Conservation (phyloP, 305 asterid species). For the Solanum hybrid region DNA sequence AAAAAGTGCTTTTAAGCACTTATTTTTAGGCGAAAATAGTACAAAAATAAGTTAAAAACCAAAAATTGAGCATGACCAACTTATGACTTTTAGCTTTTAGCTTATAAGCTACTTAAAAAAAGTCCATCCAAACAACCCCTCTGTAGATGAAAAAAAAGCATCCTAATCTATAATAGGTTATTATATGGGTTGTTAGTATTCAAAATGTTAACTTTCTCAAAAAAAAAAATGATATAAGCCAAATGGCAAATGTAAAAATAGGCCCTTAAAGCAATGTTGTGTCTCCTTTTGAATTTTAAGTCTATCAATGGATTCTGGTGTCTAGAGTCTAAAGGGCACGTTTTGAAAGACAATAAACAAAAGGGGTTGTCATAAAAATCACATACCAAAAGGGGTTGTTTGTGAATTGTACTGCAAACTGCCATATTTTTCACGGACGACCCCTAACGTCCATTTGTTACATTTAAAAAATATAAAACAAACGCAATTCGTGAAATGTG, state of each 20-base stretch:
- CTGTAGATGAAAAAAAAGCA: background rate
- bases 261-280: background rate
- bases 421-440: background rate
- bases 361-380: background rate
- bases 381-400: background rate
- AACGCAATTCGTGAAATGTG: background rate
- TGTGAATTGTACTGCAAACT: background rate
- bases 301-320: background rate
- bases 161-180: background rate
- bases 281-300: background rate
- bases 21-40: background rate
- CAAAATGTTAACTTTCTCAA: background rate
- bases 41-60: background rate
- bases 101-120: background rate
- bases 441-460: background rate
- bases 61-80: background rate
- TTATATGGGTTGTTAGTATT: background rate
- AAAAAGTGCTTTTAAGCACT: background rate
- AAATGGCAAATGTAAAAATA: background rate
- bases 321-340: background rate
- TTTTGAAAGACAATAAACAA: background rate
- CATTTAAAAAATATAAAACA: background rate
- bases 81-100: background rate
- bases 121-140: background rate
- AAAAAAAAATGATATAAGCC: background rate